Evolutionary conservation across 148 eudicot species (phyloP).

Genomic region (Rhododendron ferrugineum): DNA sequence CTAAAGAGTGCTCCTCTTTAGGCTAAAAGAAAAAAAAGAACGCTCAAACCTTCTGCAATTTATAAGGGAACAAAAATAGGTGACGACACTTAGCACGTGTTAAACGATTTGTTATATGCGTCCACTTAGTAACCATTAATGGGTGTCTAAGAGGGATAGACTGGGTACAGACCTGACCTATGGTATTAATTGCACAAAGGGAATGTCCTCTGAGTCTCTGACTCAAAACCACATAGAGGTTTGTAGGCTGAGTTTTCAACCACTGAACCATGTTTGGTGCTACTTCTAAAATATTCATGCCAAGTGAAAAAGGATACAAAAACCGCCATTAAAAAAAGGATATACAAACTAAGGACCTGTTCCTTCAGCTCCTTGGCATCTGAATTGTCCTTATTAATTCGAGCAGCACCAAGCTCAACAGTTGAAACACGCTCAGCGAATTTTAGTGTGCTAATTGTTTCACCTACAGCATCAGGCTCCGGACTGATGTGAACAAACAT

Average conservation of each 20-base stretch:
- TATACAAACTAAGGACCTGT: constrained; percentile 42
- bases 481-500: constrained; percentile 98
- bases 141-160: not conserved
- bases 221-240: not conserved
- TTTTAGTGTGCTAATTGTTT: constrained; percentile 87
- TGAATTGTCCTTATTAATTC: constrained; percentile 54
- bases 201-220: not conserved
- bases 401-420: constrained; percentile 91
- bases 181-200: not conserved
- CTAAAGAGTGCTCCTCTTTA: not conserved
- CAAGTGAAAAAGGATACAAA: not conserved
- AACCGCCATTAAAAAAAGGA: not conserved
- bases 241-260: not conserved
- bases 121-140: not conserved
- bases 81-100: not conserved
- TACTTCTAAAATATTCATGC: not conserved
- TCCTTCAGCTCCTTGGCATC: constrained; percentile 80
- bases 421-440: constrained; percentile 94
- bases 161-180: not conserved
- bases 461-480: constrained; percentile 73
- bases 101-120: not conserved
- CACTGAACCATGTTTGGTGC: not conserved
- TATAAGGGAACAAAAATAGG: not conserved
- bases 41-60: not conserved
- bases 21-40: not conserved